Evolutionary conservation across 75 land plant genomes (phyloP), one percentile per base, ranked within the genome.

Genomic region (Isoetes taiwanensis): DNA sequence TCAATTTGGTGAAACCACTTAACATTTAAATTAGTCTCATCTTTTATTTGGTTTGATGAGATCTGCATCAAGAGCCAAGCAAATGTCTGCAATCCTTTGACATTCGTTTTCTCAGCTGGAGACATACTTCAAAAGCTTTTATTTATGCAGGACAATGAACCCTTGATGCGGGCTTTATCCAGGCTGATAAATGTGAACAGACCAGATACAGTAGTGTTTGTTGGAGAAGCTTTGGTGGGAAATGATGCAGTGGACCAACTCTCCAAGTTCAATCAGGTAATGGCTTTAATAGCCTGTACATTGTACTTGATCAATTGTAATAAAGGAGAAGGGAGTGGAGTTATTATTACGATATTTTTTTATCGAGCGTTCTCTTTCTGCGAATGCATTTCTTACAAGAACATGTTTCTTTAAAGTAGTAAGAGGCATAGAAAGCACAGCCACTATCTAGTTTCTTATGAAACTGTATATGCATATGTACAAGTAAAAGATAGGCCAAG

Each of bases 241-340:
- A 93, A 93, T 70, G 98, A 93, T 69, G 98, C 82, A 64, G 98
- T 93, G 33, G 96, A 93, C 63, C 98, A 93, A 50, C 74, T 93
- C 17, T 72, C 90, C 12, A 88, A 93, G 54, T 93, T 93, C 72
- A 77, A 93, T 63, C 96, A 93, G 88, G 96, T 82, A 58, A 41
- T 9, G 12, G 9, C 39, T n/a, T n/a, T n/a, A n/a, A n/a, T n/a
- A n/a, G n/a, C n/a, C n/a, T n/a, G n/a, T n/a, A n/a, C n/a, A n/a
- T n/a, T n/a, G n/a, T n/a, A n/a, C n/a, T n/a, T n/a, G n/a, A n/a
- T n/a, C n/a, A n/a, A n/a, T n/a, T n/a, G n/a, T n/a, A n/a, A n/a
- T n/a, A n/a, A n/a, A n/a, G n/a, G n/a, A n/a, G n/a, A n/a, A n/a
- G n/a, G n/a, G n/a, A n/a, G n/a, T n/a, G n/a, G n/a, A n/a, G n/a